Base-by-base conservation (phyloP, 2,329 filamentous ascomycete species). In the Talaromyces rugulosus region DNA sequence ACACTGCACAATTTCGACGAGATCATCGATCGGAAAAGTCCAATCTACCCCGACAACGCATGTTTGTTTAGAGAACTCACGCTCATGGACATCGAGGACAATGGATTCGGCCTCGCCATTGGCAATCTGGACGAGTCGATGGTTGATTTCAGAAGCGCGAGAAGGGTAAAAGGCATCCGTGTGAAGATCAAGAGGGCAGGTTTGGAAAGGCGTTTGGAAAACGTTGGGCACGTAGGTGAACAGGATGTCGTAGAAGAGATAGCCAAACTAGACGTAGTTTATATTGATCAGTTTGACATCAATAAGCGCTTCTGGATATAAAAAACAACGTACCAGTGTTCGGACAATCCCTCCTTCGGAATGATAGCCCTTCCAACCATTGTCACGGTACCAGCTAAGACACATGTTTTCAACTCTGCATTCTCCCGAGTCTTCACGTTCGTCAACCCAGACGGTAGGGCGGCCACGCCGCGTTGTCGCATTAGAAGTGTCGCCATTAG, bases 391-490 rank as follows among this genome's bases (percentile, higher is more conserved):
- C 79, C 89, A 86, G 52, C 88, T 92, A 42, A 99, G 82, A 72
- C 93, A 97, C 92, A 99, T 96, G 61, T 86, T 89, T 78, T 99
- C 95, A 12, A 99, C 95, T 59, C 87, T 89, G 74, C 93, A 96
- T 74, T 95, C 89, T 23, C 84, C 86, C 36, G 84, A 83, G 8
- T 80, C 83, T 70, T 89, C 88, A 4, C 82, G 76, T 67, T 89
- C 89, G 70, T 98, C 92, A 1, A 97, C 79, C 95, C 95, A 99
- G 52, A 92, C 82, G 0, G 95, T 96, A 90, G 62, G 85, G 61
- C 68, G 75, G 44, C 71, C 76, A 68, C 71, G 71, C 73, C 67
- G 70, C 2, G 69, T 67, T 31, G 62, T 57, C 6, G 47, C 4
- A 31, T 3, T 55, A n/a, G 58, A 55, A 27, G 50, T 52, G 4